Evolutionary conservation across 2,329 filamentous ascomycete genomes (phyloP), one percentile per base, ranked within the genome.

Genomic region (Decorospora gaudefroyi): DNA sequence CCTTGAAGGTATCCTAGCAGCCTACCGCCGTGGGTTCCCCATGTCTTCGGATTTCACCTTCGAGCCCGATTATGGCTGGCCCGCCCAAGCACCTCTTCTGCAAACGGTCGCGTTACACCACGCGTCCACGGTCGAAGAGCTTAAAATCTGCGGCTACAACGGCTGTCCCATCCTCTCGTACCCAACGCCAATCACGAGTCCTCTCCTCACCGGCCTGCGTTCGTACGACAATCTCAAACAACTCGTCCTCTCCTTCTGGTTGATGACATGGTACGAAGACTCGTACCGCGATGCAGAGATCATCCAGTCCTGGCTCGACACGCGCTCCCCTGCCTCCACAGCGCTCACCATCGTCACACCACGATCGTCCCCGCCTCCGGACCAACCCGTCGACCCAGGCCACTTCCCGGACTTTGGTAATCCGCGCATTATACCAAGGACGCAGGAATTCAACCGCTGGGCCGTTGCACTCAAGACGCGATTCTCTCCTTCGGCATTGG

Each of bases 101-200:
- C 65, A 74, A 47, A 73, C 68, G 0, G 62, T 76, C 7, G 72
- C 72, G 5, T 59, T 69, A 0, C 67, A 70, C 45, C 72, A 75
- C 45, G 67, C 70, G 4, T 49, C 45, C 6, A 75, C 70, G 1
- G 48, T 76, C 10, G 66, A 65, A 13, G 74, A 76, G 49, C 67
- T 77, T 34, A 77, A 77, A 45, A 71, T 77, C 29, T 77, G 74
- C 43, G 75, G 74, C 22, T 76, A 74, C 55, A 69, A 69, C 35
- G 74, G 74, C 25, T 65, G 70, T 10, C 69, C 74, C 0, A 63
- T 74, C 1, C 65, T 76, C 19, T 71, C 70, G 4, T 31, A 60
- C 4, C 62, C 67, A 6, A 72, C 69, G 1, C 55, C 68, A 0
- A 70, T 74, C 32, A 73, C 72, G 0, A 53, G 50, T 1, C 64